Evolutionary conservation across 2,329 filamentous ascomycete species (phyloP), one percentile per base, ranked within the genome.

Genomic region (Camillea tinctor): DNA sequence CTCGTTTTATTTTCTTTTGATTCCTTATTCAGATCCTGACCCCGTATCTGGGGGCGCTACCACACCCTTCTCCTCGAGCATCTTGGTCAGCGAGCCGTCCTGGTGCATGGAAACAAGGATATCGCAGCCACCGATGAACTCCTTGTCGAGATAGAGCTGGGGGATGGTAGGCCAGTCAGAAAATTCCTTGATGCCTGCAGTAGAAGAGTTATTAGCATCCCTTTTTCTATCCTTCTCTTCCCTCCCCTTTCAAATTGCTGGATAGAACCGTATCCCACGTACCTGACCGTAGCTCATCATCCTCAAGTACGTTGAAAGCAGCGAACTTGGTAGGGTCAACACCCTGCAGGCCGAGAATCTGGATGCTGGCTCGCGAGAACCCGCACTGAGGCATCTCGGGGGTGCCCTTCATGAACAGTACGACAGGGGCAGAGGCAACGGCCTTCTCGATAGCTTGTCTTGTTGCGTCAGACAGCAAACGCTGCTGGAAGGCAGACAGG

Each of bases 161-260:
- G 95, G 95, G 74, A 99, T 98, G 20, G 95, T 99, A 15, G 95
- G 95, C 95, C 95, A 99, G 74, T 98, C 95, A 1, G 93, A 97
- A 82, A 95, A 99, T 79, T 99, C 94, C 80, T 99, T 99, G 80
- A 99, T 97, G 56, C 95, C 94, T 93, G 66, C 50, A 51, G 26
- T 13, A 15, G 19, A 2, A 17, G 26, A 49, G 21, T 36, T 17
- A 61, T 63, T 20, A 65, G 56, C 58, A 58, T 4, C 48, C 11
- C 44, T 51, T 17, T 19, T 8, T 4, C 22, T 30, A 50, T 40
- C 1, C 4, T 49, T 55, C 20, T 3, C 36, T 19, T 54, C 23
- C 56, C 6, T 54, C 15, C 8, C 21, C 24, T 20, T 50, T 17
- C 4, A 44, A n/a, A n/a, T n/a, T 24, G 15, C n/a, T 20, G 19